A percentile compares a stretch with the other conserved stretches of the same genome.
These are phyloP conservation scores for Suaeda aralocaspica DNA, from an alignment of 148 eudicot species.

Conservation along the genomic window DNA sequence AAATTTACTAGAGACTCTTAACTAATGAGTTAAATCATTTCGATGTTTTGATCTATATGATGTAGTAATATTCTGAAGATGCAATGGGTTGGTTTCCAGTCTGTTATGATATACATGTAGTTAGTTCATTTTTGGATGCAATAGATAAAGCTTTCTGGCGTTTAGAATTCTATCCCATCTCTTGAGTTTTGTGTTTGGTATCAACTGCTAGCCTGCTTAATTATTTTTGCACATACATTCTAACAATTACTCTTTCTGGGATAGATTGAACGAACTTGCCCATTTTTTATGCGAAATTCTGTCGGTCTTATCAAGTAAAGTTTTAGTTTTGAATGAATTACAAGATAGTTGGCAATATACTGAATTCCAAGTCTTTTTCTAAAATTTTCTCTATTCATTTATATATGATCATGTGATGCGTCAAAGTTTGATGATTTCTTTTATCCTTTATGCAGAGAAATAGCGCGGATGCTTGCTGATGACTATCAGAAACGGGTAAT, in stretches of 20 bases:
- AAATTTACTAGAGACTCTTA: too few relatives aligned
- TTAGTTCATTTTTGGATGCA: not conserved
- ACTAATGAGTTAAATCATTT: too few relatives aligned
- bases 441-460: conserved; percentile 52
- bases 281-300: not conserved
- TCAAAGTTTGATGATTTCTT: not conserved
- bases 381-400: too few relatives aligned
- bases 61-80: not conserved
- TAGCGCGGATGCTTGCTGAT: conserved; percentile 95
- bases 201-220: not conserved
- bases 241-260: too few relatives aligned
- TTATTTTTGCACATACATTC: too few relatives aligned
- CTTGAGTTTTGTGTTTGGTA: not conserved
- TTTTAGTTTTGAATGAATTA: too few relatives aligned
- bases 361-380: too few relatives aligned
- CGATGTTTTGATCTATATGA: too few relatives aligned
- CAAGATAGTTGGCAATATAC: too few relatives aligned
- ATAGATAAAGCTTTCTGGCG: not conserved
- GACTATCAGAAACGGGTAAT: conserved; percentile 83
- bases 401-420: conserved; percentile 3
- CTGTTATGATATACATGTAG: not conserved
- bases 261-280: too few relatives aligned
- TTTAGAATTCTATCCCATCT: not conserved
- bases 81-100: not conserved
- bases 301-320: too few relatives aligned